Base-by-base conservation (phyloP, 2,329 filamentous ascomycete species). In the Bipolaris oryzae region DNA sequence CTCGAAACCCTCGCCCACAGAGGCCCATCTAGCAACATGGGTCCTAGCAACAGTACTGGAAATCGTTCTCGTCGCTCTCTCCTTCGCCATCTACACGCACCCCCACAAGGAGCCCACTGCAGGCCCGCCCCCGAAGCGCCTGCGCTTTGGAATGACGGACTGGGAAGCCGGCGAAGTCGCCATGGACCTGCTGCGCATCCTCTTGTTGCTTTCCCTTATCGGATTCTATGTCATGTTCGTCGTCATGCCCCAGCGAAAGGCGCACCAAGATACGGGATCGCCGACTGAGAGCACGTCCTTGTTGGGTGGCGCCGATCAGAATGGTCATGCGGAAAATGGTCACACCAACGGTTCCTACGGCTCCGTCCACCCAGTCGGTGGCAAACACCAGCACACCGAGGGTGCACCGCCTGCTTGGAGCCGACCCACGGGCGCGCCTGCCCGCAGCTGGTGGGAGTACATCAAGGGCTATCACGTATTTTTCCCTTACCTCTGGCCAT, bases 401-500 rank as follows among this genome's bases (percentile, higher is more conserved):
- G 88, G 91, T 55, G 84, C 86, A 49, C 85, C 86, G 21, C 87
- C 89, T 9, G 91, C 90, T 5, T 98, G 96, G 82, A 96, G 96
- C 75, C 89, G 94, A 66, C 93, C 93, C 1, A 89, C 89, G 35
- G 94, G 91, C 62, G 85, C 92, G 7, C 93, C 92, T 2, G 90
- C 90, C 66, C 92, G 90, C 65, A 95, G 88, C 50, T 99, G 95
- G 95, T 96, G 90, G 87, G 93, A 98, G 73, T 99, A 99, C 75
- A 81, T 97, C 58, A 88, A 89, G 62, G 92, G 94, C 43, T 99
- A 98, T 76, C 90, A 89, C 11, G 82, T 97, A 49, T 96, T 99
- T 78, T 96, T 98, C 74, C 94, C 93, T 0, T 99, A 98, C 73
- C 85, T 98, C 56, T 99, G 95, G 95, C 95, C 95, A 0, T 89